Conservation (phyloP, 768 basidiomycete species). For the Leccinellum rugosiceps region DNA sequence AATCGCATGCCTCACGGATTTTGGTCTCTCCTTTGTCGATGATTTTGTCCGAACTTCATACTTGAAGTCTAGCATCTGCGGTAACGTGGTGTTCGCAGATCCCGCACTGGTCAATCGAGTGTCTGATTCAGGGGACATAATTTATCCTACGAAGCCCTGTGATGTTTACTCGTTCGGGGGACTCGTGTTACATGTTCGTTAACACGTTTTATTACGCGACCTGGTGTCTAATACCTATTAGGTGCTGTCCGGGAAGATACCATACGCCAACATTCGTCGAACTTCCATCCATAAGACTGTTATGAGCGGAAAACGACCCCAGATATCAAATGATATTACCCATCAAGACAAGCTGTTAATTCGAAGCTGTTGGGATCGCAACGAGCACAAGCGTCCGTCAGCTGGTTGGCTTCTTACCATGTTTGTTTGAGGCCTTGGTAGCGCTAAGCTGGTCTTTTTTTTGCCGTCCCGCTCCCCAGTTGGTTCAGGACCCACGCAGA, state of each 20-base stretch:
- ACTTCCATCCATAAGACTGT: not conserved
- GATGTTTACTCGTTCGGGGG: slow-evolving; percentile 35
- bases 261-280: slow-evolving; percentile 6
- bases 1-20: slow-evolving; percentile 46
- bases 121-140: not conserved
- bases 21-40: slow-evolving; percentile 35
- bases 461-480: too few species aligned
- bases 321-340: slow-evolving; percentile 7
- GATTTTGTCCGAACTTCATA: slow-evolving; percentile 30
- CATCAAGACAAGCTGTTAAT: slow-evolving; percentile 7
- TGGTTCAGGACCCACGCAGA: too few species aligned
- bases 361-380: slow-evolving; percentile 14
- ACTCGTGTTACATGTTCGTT: slow-evolving; percentile 31
- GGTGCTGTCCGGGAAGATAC: slow-evolving; percentile 21
- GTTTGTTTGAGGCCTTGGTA: not conserved
- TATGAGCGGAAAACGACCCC: slow-evolving; percentile 10
- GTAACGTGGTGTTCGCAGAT: slow-evolving; percentile 48
- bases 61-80: slow-evolving; percentile 33
- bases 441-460: too few species aligned
- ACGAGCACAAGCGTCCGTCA: slow-evolving; percentile 16
- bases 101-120: slow-evolving; percentile 24
- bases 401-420: slow-evolving; percentile 7
- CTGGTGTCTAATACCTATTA: slow-evolving; percentile 9
- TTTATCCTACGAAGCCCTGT: slow-evolving; percentile 16
- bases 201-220: not conserved